Base-by-base conservation (phyloP, 225 moss, liverwort and hornwort species). In the Physcomitrellopsis africana region DNA sequence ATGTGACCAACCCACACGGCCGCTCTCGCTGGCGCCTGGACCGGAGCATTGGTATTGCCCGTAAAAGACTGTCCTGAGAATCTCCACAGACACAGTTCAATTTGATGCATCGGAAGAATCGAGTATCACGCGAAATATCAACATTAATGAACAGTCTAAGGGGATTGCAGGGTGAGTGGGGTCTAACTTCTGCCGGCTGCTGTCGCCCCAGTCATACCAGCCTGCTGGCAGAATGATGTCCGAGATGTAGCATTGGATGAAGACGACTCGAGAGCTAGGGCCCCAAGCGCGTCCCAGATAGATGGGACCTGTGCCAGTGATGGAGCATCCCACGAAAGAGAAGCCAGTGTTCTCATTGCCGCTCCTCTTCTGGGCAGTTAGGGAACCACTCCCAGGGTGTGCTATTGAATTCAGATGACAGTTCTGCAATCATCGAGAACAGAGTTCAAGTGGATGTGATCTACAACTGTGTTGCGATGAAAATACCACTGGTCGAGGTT, bases 291-390 rank as follows among this genome's bases (percentile, higher is more conserved):
- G 85, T 9, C 90, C 90, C 5, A 90, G 68, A 26, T 85, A 90
- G 32, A 86, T 79, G 1, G 83, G 85, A 23, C 90, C 90, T 2
- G 65, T 63, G 61, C 90, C 88, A 0, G 83, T 86, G 67, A 90
- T 75, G 18, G 73, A 22, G 83, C 88, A 90, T 51, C 81, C 84
- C 43, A 89, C 76, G 6, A 89, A 86, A 5, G 89, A 84, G 78
- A 82, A 89, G 37, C 86, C 89, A 13, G 84, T 78, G 66, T 90
- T 87, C 57, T 59, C 69, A 10, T 61, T 27, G 17, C 84, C 75
- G 26, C 68, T 63, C 47, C 94, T 85, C 89, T 91, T 88, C 52
- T 96, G 96, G 2, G 96, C 92, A 1, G 89, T 83, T 51, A 91
- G 71, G 8, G 89, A 86, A 5, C 91, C 91, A 11, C 80, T 81